phyloP scores from a whole-genome alignment of 176 grass and related monocot species.

The Oryza glaberrima region DNA sequence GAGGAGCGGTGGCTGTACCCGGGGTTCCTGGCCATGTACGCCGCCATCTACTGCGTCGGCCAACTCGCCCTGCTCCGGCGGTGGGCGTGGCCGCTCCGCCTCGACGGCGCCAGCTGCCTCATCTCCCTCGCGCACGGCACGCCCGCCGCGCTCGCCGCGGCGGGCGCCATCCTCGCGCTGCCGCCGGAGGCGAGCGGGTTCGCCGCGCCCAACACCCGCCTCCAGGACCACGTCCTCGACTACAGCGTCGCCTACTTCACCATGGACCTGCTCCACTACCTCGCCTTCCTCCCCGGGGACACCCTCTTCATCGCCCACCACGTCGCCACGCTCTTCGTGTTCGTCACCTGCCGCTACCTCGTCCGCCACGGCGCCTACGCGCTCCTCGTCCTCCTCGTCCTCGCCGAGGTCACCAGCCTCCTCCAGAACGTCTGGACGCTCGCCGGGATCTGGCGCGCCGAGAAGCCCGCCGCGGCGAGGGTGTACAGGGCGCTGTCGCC shows the following conservation, averaged over 20 bases:
- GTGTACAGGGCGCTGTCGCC: slow-evolving; percentile 66
- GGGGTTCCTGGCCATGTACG: slow-evolving; percentile 63
- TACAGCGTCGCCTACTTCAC: slow-evolving; percentile 95
- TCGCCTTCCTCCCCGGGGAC: slow-evolving; percentile 78
- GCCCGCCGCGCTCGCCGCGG: slow-evolving; percentile 58
- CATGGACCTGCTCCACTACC: slow-evolving; percentile 91
- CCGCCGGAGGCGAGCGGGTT: slow-evolving; percentile 55
- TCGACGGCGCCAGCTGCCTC: slow-evolving; percentile 87
- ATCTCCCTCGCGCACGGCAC: slow-evolving; percentile 88
- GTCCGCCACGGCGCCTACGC: slow-evolving; percentile 80
- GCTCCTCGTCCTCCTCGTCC: slow-evolving; percentile 74
- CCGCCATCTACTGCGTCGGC: slow-evolving; percentile 58
- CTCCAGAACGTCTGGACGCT: slow-evolving; percentile 92
- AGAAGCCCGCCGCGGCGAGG: slow-evolving; percentile 54
- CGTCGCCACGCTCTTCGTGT: slow-evolving; percentile 93
- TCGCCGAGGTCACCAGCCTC: slow-evolving; percentile 85
- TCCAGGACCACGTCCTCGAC: slow-evolving; percentile 77
- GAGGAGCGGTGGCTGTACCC: slow-evolving; percentile 60
- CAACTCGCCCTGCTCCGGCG: slow-evolving; percentile 63
- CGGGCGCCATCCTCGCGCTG: slow-evolving; percentile 47
- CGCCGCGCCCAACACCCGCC: slow-evolving; percentile 60
- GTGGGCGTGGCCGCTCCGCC: slow-evolving; percentile 58
- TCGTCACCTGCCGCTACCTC: slow-evolving; percentile 85
- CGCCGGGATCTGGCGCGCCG: slow-evolving; percentile 73
- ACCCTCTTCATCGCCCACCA: slow-evolving; percentile 95